phyloP scores from a whole-genome alignment of 192 early-diverging fungal species.

The Rhizophagus sp. region DNA sequence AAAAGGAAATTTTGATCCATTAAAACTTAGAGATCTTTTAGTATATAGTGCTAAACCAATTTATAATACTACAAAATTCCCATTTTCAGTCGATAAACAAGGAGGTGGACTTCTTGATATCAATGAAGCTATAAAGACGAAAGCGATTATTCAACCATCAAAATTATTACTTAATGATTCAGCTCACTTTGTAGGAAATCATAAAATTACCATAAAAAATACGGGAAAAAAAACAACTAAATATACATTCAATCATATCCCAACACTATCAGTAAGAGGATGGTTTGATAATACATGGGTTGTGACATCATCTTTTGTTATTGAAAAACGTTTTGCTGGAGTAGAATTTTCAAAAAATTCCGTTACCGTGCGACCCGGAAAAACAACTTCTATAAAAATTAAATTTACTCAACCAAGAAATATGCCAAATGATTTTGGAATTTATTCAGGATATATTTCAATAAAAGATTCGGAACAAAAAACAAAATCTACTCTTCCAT shows the following conservation, averaged over 20 bases:
- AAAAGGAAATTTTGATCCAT: not conserved
- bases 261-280: not conserved
- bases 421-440: not conserved
- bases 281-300: not conserved
- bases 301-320: not conserved
- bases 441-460: not conserved
- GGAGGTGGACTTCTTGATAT: not conserved
- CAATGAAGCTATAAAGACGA: not conserved
- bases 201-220: not conserved
- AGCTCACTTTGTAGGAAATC: not conserved
- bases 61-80: not conserved
- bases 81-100: not conserved
- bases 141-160: not conserved
- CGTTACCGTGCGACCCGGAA: not conserved
- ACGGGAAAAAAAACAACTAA: not conserved
- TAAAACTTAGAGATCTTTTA: not conserved
- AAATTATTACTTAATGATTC: not conserved
- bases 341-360: not conserved
- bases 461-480: not conserved
- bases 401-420: not conserved
- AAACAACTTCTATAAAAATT: not conserved
- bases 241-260: not conserved
- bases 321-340: not conserved
- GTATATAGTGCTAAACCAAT: not conserved
- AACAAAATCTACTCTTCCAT: not conserved